Base-by-base conservation (phyloP, 305 asterid genomes). In the Plantago coronopus region DNA sequence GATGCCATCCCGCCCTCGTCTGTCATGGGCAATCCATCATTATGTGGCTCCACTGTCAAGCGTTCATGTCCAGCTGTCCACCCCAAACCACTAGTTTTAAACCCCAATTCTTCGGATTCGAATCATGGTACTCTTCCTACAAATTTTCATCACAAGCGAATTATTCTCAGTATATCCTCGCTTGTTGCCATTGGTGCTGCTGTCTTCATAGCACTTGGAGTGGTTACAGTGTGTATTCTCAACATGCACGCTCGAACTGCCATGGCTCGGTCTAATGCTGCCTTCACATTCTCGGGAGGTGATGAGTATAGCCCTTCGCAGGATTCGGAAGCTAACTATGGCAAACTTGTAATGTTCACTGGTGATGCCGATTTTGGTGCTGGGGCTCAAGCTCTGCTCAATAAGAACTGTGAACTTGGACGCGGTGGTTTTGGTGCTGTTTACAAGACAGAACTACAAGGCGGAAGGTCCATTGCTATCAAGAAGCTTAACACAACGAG, bases 121-220 rank as follows among this genome's bases (percentile, higher is more conserved):
- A 66, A 68, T 58, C 88, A 69, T 44, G 74, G 78, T 20, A 65
- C 89, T 48, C 68, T 76, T 23, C 57, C 89, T 42, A 63, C 79
- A 16, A 74, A 67, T 55, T 73, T 81, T 27, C 80, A 70, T 14
- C 94, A 74, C 69, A 79, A 78, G 68, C 75, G 85, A 42, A 81
- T 80, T 7, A 74, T 79, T 31, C 94, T 91, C 19, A 91, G 96
- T 62, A 74, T 91, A 65, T 91, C 98, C 9, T 81, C 95, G 67
- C 81, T 91, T 27, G 70, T 91, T 7, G 98, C 96, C 68, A 91
- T 91, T 46, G 89, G 86, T 8, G 98, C 98, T 15, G 98, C 96
- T n/a, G 84, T 83, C 31, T 76, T 83, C 29, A 91, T 91, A 17
- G 94, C 87, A 45, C 79, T 91, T 13, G 98, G 98, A 49, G 96